Percentiles rank a stretch among this genome's conserved stretches.
Conservation (phyloP, 805 yeast genomes). For the Pichia gijzeniarum region DNA sequence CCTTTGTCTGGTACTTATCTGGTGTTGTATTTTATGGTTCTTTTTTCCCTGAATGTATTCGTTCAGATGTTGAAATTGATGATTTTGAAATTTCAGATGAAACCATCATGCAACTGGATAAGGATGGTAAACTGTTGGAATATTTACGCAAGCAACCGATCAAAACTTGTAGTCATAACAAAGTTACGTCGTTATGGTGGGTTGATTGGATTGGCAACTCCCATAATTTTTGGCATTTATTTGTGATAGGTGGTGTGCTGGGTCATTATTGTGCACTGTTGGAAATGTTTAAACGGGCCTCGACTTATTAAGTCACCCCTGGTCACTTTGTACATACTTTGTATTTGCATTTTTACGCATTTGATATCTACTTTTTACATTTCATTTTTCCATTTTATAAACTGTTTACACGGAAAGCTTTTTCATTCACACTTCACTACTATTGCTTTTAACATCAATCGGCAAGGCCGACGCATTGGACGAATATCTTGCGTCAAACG, state of each 20-base stretch:
- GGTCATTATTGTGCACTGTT: slow-evolving; percentile 82
- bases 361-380: not conserved
- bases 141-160: slow-evolving; percentile 40
- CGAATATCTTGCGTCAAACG: slow-evolving; percentile 11
- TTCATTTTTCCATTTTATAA: not conserved
- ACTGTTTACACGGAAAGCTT: not conserved
- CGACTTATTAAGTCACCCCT: not conserved
- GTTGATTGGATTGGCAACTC: slow-evolving; percentile 68
- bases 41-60: slow-evolving; percentile 82
- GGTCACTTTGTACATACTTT: not conserved
- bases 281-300: slow-evolving; percentile 49
- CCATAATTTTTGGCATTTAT: slow-evolving; percentile 92
- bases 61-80: slow-evolving; percentile 60
- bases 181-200: slow-evolving; percentile 67
- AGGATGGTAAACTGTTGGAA: slow-evolving; percentile 21
- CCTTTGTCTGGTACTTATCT: slow-evolving; percentile 64
- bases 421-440: not conserved
- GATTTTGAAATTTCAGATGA: slow-evolving; percentile 32
- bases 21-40: slow-evolving; percentile 89
- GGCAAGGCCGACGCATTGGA: slow-evolving; percentile 9
- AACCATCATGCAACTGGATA: slow-evolving; percentile 27
- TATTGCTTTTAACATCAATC: slow-evolving; percentile 4
- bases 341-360: not conserved
- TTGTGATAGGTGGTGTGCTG: slow-evolving; percentile 81
- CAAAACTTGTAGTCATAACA: slow-evolving; percentile 26